phyloP scores from a whole-genome alignment of 2,329 filamentous ascomycete species.

The Piedraia hortae region DNA sequence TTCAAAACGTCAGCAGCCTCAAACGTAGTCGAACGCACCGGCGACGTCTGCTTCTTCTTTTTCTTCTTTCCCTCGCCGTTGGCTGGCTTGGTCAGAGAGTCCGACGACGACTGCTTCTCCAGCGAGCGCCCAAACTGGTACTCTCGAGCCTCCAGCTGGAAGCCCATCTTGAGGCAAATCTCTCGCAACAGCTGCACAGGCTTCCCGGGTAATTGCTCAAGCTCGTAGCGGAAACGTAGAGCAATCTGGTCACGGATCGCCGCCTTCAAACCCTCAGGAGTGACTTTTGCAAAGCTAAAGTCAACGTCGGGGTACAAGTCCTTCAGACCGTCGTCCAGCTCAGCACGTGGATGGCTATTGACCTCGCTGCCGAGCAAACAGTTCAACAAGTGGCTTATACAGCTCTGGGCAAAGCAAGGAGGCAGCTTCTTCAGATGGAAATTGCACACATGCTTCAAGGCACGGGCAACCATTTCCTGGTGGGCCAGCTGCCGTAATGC shows the following conservation, averaged over 20 bases:
- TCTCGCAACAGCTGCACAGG: conserved; percentile 71
- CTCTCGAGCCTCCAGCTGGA: conserved; percentile 59
- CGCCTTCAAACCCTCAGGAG: conserved; percentile 39
- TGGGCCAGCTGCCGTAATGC: conserved; percentile 51
- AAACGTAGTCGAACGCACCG: conserved; percentile 33
- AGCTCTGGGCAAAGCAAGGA: conserved; percentile 49
- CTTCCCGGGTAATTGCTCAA: conserved; percentile 36
- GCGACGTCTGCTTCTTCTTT: conserved; percentile 26
- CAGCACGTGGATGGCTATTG: conserved; percentile 50
- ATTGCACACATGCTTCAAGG: conserved; percentile 78
- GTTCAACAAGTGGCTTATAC: conserved; percentile 70
- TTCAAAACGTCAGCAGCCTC: conserved; percentile 66
- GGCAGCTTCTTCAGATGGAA: conserved; percentile 56
- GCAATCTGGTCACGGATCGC: conserved; percentile 45
- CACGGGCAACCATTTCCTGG: conserved; percentile 85
- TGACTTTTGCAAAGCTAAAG: conserved; percentile 53
- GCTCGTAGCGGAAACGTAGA: conserved; percentile 47
- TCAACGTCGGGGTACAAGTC: conserved; percentile 61
- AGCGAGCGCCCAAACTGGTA: conserved; percentile 34
- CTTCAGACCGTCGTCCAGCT: conserved; percentile 48
- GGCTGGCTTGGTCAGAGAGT: conserved; percentile 10
- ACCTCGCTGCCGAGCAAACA: conserved; percentile 57
- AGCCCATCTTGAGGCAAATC: conserved; percentile 60
- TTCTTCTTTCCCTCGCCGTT: conserved; percentile 25
- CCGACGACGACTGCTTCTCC: conserved; percentile 8